Conservation (phyloP, 345 rosid genomes). For the Microcos paniculata region DNA sequence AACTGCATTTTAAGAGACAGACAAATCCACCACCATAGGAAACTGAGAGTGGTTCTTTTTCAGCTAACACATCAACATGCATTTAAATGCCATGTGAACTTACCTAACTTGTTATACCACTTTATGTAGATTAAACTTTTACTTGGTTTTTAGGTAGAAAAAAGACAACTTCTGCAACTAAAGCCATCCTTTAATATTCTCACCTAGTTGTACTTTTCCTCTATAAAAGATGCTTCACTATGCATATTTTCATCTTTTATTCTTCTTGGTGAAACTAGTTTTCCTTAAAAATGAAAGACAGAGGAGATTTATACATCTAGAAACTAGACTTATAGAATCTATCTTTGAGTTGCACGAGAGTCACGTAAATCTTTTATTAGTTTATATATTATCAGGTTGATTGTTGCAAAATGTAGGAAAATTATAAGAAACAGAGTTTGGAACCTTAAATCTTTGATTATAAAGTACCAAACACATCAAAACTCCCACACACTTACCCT, state of each 20-base stretch:
- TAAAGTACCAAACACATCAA: background rate
- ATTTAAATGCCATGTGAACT: background rate
- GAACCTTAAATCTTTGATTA: slow-evolving; percentile 6
- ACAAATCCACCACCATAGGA: background rate
- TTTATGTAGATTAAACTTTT: background rate
- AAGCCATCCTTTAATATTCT: background rate
- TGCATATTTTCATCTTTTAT: too few species aligned
- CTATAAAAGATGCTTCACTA: background rate
- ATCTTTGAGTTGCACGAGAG: background rate
- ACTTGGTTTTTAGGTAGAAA: background rate
- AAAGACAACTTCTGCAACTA: background rate
- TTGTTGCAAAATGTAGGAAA: background rate
- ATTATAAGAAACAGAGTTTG: background rate
- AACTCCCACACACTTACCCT: background rate
- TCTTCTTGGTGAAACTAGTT: background rate
- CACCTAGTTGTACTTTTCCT: background rate
- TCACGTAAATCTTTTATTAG: background rate
- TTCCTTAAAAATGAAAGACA: background rate
- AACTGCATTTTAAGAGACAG: background rate
- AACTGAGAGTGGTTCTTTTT: background rate
- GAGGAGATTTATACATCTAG: too few species aligned
- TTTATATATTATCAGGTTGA: background rate
- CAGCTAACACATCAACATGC: background rate
- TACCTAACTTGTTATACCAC: background rate
- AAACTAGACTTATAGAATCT: too few species aligned